Evolutionary conservation across 1,284 basidiomycete species (phyloP).

Genomic region (Sanghuangporus weigelae): DNA sequence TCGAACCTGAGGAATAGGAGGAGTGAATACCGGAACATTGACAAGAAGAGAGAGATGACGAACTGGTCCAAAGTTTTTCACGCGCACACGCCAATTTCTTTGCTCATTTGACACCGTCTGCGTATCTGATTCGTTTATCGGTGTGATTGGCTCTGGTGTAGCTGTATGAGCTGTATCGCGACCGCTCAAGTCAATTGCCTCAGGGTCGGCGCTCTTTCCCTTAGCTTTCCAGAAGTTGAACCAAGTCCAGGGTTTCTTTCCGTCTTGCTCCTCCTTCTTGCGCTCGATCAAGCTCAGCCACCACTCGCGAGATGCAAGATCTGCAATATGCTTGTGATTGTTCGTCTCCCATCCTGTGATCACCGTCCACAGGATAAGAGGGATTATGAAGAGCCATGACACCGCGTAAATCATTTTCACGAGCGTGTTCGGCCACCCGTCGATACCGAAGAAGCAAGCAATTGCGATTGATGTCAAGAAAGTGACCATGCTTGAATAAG

Average conservation of each 20-base stretch:
- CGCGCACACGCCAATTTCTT: background rate
- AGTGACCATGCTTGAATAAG: conserved; percentile 8
- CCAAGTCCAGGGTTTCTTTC: background rate
- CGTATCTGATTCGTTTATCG: background rate
- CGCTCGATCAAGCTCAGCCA: background rate
- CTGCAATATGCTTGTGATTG: background rate
- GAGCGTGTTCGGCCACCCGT: background rate
- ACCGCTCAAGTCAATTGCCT: background rate
- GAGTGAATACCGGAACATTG: background rate
- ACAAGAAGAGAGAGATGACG: background rate
- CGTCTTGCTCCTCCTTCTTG: background rate
- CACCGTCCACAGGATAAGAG: conserved; percentile 11
- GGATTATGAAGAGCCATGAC: conserved; percentile 5
- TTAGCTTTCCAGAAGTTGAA: background rate
- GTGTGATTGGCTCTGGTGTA: background rate
- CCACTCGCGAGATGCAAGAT: background rate
- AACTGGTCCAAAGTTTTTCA: conserved; percentile 1
- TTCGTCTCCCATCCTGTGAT: conserved; percentile 14
- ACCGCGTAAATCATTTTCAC: background rate
- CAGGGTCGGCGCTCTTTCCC: background rate
- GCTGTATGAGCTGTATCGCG: background rate
- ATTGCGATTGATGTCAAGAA: conserved; percentile 15
- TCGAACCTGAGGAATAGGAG: background rate
- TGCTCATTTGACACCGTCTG: background rate
- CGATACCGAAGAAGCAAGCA: conserved; percentile 9